These are phyloP conservation scores for Calonectria montana DNA, from an alignment of 2,329 filamentous ascomycete genomes.

Conservation along the genomic window DNA sequence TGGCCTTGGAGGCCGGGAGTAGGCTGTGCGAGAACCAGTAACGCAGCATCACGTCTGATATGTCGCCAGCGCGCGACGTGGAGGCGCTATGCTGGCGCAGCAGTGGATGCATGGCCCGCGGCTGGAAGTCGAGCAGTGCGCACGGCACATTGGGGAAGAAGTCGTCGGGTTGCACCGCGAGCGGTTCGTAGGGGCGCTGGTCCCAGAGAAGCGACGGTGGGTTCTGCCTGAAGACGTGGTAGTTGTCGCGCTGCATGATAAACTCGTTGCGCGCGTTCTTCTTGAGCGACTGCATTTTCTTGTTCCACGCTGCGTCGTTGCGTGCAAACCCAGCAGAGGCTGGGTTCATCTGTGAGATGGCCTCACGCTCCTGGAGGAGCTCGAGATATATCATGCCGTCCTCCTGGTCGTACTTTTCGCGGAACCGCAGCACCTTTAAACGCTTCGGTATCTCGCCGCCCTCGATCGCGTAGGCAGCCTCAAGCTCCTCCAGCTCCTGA, in stretches of 20 bases:
- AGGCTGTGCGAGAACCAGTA: constrained; percentile 58
- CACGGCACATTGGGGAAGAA: constrained; percentile 72
- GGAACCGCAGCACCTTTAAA: constrained; percentile 44
- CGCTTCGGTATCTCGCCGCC: constrained; percentile 23
- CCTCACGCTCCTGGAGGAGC: constrained; percentile 49
- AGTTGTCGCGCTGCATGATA: constrained; percentile 62
- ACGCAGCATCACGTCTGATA: constrained; percentile 61
- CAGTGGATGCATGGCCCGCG: constrained; percentile 62
- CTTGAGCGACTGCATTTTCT: constrained; percentile 46
- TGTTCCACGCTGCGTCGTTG: constrained; percentile 50
- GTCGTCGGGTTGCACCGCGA: constrained; percentile 68
- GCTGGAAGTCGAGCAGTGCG: constrained; percentile 75
- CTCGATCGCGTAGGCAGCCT: constrained; percentile 40
- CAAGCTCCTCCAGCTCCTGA: constrained; percentile 54
- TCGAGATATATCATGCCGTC: constrained; percentile 42
- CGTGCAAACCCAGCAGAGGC: constrained; percentile 41
- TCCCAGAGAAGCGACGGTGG: constrained; percentile 74
- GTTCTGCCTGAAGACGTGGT: constrained; percentile 60
- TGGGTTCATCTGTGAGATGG: constrained; percentile 32
- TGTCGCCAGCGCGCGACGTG: constrained; percentile 57
- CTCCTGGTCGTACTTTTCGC: constrained; percentile 37
- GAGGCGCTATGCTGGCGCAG: constrained; percentile 58
- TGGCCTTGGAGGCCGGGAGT: constrained; percentile 54
- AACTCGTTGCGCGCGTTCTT: constrained; percentile 51
- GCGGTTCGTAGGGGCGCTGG: constrained; percentile 75